phyloP scores from a whole-genome alignment of 805 yeast species.

The Cyberlindnera galapagoensis region DNA sequence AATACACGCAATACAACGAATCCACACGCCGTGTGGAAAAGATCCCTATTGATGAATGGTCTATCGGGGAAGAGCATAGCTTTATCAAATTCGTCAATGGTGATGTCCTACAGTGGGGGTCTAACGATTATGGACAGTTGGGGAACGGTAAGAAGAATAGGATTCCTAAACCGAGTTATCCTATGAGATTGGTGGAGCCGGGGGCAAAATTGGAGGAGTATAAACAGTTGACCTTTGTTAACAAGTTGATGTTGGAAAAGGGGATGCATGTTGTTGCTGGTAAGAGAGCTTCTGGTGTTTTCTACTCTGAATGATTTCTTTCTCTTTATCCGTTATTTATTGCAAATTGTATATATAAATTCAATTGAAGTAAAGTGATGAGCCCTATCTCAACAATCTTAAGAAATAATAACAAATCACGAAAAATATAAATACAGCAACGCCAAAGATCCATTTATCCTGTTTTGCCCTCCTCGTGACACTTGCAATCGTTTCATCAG shows the following conservation, averaged over 20 bases:
- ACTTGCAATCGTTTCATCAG: constrained; percentile 72
- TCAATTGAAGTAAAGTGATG: background rate
- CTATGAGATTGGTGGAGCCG: constrained; percentile 60
- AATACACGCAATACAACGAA: constrained; percentile 52
- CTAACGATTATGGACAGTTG: constrained; percentile 73
- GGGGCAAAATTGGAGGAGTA: constrained; percentile 23
- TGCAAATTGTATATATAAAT: background rate
- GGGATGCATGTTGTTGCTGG: constrained; percentile 63
- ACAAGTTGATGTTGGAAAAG: constrained; percentile 41
- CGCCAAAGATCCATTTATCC: constrained; percentile 84
- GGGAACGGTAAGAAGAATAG: constrained; percentile 75
- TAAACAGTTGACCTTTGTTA: constrained; percentile 30
- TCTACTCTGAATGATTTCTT: constrained; percentile 32
- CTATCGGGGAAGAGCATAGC: constrained; percentile 60
- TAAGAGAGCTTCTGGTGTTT: constrained; percentile 53
- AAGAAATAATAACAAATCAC: constrained; percentile 62
- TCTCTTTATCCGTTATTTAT: background rate
- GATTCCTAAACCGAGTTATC: constrained; percentile 42
- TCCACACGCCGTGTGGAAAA: constrained; percentile 30
- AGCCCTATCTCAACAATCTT: constrained; percentile 36
- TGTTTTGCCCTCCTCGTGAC: constrained; percentile 78
- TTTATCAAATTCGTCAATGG: constrained; percentile 53
- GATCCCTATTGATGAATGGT: constrained; percentile 45
- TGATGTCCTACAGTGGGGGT: constrained; percentile 78
- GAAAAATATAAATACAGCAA: constrained; percentile 57